Conservation (phyloP, 1,139 yeast genomes). For the Yamadazyma siamensis region DNA sequence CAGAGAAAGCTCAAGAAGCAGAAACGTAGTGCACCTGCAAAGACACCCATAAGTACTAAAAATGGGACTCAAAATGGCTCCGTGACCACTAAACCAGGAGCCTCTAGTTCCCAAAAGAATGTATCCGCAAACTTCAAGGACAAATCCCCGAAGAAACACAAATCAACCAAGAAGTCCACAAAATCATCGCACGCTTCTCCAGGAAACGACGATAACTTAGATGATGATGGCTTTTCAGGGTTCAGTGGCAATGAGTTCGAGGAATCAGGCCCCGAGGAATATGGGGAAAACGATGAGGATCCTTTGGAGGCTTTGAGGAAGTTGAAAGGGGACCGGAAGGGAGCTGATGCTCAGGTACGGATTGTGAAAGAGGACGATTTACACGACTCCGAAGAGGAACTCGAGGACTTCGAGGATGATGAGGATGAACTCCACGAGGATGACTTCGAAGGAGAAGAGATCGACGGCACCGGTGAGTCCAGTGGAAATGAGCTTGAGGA, state of each 20-base stretch:
- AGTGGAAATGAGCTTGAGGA: no score
- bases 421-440: conserved; percentile 14
- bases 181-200: conserved; percentile 2
- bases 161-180: neutral
- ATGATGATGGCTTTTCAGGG: no score
- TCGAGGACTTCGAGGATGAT: conserved; percentile 7
- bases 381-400: conserved; percentile 16
- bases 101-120: conserved; percentile 1
- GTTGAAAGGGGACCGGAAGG: conserved; percentile 10
- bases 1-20: conserved; percentile 53
- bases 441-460: conserved; percentile 16
- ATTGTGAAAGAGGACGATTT: conserved; percentile 30
- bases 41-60: neutral
- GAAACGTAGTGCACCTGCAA: conserved; percentile 16
- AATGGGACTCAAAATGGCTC: no score
- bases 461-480: no score
- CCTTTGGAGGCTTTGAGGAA: conserved; percentile 19
- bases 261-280: conserved; percentile 8
- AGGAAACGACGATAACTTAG: neutral
- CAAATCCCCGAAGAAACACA: neutral
- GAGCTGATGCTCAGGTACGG: conserved; percentile 10
- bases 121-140: neutral
- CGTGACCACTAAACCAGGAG: no score
- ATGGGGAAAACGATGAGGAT: no score
- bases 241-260: conserved; percentile 13